A percentile compares a stretch with the other conserved stretches of the same genome.
Conservation (phyloP, 176 grass and related monocot genomes). For the Hyparrhenia diplandra region DNA sequence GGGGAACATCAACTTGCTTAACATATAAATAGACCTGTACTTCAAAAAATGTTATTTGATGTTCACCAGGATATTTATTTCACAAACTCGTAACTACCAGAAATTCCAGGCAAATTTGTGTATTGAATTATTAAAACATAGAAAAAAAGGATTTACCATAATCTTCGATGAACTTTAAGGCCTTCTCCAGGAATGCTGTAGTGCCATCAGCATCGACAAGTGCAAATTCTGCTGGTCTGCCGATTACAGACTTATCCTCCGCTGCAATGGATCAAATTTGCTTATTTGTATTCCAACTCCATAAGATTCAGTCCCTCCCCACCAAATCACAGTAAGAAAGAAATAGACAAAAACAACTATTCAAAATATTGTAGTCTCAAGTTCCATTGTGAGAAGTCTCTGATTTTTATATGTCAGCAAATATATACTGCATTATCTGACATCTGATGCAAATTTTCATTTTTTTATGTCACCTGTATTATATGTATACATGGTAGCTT, state of each 20-base stretch:
- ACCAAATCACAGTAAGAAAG: neutral
- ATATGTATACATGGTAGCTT: neutral
- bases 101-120: neutral
- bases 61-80: conserved; percentile 2
- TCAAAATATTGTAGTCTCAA: neutral
- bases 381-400: neutral
- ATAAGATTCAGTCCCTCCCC: neutral
- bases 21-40: neutral
- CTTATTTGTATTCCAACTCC: conserved; percentile 16
- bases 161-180: conserved; percentile 86
- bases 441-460: conserved; percentile 5
- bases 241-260: conserved; percentile 61
- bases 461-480: neutral
- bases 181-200: conserved; percentile 90
- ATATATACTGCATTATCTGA: conserved; percentile 1
- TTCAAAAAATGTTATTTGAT: conserved; percentile 12
- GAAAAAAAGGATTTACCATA: conserved; percentile 53
- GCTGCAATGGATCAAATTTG: conserved; percentile 39
- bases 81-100: neutral
- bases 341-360: neutral
- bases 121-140: neutral
- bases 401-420: conserved; percentile 1
- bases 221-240: conserved; percentile 60
- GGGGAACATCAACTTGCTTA: neutral
- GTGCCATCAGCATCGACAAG: conserved; percentile 76